Percentiles rank a stretch among this genome's conserved stretches.
Conservation (phyloP, 2,329 filamentous ascomycete genomes). For the Hirsutella thompsonii region DNA sequence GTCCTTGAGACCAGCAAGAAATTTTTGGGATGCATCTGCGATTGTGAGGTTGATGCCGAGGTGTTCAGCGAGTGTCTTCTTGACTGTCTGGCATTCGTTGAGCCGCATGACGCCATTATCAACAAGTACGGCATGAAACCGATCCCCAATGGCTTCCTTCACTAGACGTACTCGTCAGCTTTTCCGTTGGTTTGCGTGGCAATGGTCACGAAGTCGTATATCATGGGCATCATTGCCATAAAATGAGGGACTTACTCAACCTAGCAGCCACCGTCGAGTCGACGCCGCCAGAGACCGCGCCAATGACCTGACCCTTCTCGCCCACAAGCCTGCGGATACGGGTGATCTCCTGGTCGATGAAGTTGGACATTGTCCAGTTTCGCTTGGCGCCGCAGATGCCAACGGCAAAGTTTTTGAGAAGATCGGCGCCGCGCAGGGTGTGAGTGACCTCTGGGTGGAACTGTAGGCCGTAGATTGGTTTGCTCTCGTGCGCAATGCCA, state of each 20-base stretch:
- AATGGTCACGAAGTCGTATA: no score
- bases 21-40: constrained; percentile 64
- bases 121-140: constrained; percentile 59
- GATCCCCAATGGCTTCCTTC: constrained; percentile 59
- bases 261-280: constrained; percentile 80
- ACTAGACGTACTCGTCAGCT: constrained; percentile 20
- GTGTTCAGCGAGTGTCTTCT: constrained; percentile 64
- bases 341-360: constrained; percentile 66
- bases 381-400: constrained; percentile 64
- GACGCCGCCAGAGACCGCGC: constrained; percentile 57
- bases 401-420: constrained; percentile 75
- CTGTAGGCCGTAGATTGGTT: constrained; percentile 60
- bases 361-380: constrained; percentile 79
- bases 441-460: constrained; percentile 70
- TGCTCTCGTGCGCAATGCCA: constrained; percentile 58
- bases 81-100: constrained; percentile 72
- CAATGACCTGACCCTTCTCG: constrained; percentile 65
- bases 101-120: constrained; percentile 72
- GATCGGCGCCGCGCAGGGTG: constrained; percentile 45
- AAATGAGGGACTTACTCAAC: constrained; percentile 25
- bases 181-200: no score
- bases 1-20: constrained; percentile 64
- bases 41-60: constrained; percentile 87
- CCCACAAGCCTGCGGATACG: constrained; percentile 77
- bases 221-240: neutral